phyloP scores from a whole-genome alignment of 139 green algal species.

The Chlorella sp. region DNA sequence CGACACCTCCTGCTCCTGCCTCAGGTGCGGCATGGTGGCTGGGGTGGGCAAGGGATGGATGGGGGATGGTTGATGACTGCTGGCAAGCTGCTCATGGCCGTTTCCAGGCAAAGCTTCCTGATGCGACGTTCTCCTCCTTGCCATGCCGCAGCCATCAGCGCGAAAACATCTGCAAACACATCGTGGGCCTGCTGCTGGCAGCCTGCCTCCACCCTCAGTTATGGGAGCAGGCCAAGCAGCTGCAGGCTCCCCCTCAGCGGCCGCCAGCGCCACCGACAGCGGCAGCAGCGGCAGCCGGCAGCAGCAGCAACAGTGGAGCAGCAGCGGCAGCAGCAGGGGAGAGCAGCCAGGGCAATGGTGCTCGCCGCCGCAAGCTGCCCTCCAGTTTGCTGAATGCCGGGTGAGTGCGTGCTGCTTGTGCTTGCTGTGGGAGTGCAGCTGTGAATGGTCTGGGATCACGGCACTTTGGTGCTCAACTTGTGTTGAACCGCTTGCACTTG shows the following conservation, averaged over 20 bases:
- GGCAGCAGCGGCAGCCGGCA: neutral
- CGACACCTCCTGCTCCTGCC: neutral
- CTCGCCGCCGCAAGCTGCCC: neutral
- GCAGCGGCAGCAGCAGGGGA: neutral
- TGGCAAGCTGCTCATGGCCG: neutral
- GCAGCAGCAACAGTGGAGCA: neutral
- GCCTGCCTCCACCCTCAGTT: neutral
- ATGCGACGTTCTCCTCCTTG: too few species aligned
- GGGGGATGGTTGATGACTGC: too few species aligned
- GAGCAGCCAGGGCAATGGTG: neutral
- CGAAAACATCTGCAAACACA: conserved; percentile 8
- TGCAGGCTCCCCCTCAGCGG: neutral
- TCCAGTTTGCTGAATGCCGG: too few species aligned
- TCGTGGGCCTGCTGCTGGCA: neutral
- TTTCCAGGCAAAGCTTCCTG: too few species aligned
- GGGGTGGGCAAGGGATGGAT: too few species aligned
- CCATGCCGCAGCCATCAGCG: too few species aligned
- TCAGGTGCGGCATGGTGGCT: too few species aligned
- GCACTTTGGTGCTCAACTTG: too few species aligned
- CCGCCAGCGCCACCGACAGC: neutral
- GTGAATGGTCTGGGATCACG: too few species aligned
- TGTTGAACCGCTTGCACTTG: too few species aligned
- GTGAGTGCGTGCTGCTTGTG: too few species aligned
- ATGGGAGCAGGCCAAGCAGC: neutral
- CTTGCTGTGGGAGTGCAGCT: too few species aligned